Percentiles rank a stretch among this genome's conserved stretches.
Evolutionary conservation across 768 basidiomycete species (phyloP).

Genomic region (Rossbeevera mucosa): DNA sequence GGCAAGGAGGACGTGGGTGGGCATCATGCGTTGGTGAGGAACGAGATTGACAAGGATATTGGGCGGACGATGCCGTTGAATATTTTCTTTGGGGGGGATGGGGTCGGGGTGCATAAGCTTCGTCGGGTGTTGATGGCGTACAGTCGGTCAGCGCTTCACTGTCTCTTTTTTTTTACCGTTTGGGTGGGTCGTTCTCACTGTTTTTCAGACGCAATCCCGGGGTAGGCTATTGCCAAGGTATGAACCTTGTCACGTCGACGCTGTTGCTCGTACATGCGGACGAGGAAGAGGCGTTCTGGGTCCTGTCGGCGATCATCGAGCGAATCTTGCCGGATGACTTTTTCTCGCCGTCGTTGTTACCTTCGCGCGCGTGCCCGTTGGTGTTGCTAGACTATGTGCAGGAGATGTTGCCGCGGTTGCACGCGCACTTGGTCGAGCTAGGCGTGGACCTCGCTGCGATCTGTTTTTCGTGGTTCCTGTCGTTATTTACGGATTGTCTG

Average conservation of each 20-base stretch:
- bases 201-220: conserved; percentile 73
- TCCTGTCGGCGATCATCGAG: conserved; percentile 83
- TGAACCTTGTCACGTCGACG: conserved; percentile 95
- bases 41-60: conserved; percentile 96
- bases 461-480: conserved; percentile 92
- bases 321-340: conserved; percentile 87
- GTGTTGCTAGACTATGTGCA: conserved; percentile 87
- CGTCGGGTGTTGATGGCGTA: conserved; percentile 88
- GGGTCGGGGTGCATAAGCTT: conserved; percentile 88
- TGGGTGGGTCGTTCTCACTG: neutral
- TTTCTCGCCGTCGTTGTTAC: conserved; percentile 87
- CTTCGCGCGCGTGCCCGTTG: conserved; percentile 89
- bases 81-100: conserved; percentile 96
- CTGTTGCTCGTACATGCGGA: conserved; percentile 88
- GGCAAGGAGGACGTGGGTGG: conserved; percentile 11
- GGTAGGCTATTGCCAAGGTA: conserved; percentile 93
- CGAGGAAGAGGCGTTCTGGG: conserved; percentile 98
- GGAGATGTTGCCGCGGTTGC: conserved; percentile 69
- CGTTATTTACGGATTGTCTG: conserved; percentile 86
- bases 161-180: neutral
- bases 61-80: conserved; percentile 90
- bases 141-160: conserved; percentile 72
- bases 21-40: conserved; percentile 45
- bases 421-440: conserved; percentile 68
- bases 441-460: conserved; percentile 91